Evolutionary conservation across 371 early-diverging fungal species (phyloP).

Genomic region (Mortierella sp.): DNA sequence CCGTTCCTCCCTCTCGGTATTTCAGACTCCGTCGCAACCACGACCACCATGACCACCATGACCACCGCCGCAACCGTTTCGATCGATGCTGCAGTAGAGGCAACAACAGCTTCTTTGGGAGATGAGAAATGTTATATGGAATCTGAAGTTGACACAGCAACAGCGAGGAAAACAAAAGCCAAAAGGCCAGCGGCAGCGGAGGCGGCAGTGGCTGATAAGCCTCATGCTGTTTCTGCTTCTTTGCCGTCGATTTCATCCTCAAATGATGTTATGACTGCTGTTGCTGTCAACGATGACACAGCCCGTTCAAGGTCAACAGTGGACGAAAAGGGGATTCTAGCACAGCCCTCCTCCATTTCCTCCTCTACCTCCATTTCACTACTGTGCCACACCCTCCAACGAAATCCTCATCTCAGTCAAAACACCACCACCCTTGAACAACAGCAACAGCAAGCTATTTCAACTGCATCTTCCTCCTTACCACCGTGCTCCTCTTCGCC

Average conservation of each 20-base stretch:
- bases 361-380: background rate
- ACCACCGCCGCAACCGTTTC: background rate
- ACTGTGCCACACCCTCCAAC: background rate
- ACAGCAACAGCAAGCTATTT: background rate
- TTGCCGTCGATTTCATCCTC: background rate
- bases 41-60: background rate
- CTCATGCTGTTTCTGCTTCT: background rate
- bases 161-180: background rate
- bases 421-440: background rate
- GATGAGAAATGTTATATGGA: background rate
- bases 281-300: background rate
- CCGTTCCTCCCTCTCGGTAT: background rate
- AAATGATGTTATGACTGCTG: background rate
- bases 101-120: background rate
- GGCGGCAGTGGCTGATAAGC: background rate
- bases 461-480: background rate
- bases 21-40: background rate
- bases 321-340: background rate
- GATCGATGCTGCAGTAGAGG: background rate
- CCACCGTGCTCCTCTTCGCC: background rate
- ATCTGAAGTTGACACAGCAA: background rate
- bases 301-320: background rate
- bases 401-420: background rate
- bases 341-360: background rate
- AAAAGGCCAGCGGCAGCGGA: background rate